Evolutionary conservation across 2,329 filamentous ascomycete genomes (phyloP).

Genomic region (Daldinia eschscholtzii): DNA sequence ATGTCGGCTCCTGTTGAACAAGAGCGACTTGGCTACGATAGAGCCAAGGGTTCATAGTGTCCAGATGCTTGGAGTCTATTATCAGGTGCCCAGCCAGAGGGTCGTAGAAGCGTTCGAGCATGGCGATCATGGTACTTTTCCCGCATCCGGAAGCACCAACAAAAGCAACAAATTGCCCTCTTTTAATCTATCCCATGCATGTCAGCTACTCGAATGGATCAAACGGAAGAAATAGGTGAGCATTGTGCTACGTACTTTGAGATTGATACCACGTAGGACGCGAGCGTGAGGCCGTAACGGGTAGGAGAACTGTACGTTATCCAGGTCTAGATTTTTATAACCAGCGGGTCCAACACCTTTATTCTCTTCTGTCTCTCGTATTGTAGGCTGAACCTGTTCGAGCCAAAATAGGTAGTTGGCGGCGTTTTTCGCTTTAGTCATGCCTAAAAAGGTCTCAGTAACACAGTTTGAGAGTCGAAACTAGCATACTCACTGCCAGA

Average conservation of each 20-base stretch:
- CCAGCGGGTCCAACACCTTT: neutral
- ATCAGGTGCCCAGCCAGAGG: slow-evolving; percentile 69
- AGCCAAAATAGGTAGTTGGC: neutral
- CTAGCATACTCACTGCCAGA: neutral
- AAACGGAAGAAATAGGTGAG: neutral
- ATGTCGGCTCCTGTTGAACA: slow-evolving; percentile 77
- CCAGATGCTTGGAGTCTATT: slow-evolving; percentile 68
- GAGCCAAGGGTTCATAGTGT: slow-evolving; percentile 52
- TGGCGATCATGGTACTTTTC: slow-evolving; percentile 15
- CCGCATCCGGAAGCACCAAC: slow-evolving; percentile 8
- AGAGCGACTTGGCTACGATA: slow-evolving; percentile 75
- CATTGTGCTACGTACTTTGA: neutral
- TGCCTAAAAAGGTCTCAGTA: neutral
- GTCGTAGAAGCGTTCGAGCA: slow-evolving; percentile 16
- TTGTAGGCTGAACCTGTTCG: neutral
- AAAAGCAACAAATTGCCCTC: slow-evolving; percentile 11
- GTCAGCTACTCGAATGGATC: neutral
- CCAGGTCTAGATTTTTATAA: neutral
- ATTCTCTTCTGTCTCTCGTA: neutral
- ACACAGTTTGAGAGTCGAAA: neutral
- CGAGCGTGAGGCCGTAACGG: neutral
- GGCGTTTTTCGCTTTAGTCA: neutral
- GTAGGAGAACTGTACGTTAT: neutral
- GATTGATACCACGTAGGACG: neutral
- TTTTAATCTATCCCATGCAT: slow-evolving; percentile 53